Conservation (phyloP, 768 basidiomycete species). For the Mycena filopes region DNA sequence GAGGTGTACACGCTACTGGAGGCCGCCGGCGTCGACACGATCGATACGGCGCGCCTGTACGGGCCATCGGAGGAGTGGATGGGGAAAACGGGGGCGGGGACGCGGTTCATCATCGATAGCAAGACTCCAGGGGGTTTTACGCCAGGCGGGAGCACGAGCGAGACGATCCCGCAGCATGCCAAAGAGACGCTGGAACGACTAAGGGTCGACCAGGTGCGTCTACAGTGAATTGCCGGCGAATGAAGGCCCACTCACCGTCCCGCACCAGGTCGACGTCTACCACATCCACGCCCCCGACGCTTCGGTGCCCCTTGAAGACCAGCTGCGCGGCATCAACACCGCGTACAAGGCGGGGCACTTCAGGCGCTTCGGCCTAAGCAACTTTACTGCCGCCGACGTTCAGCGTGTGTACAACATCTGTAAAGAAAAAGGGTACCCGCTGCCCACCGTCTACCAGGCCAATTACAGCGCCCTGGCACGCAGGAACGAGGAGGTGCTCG, state of each 20-base stretch:
- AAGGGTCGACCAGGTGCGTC: not conserved
- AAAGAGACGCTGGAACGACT: not conserved
- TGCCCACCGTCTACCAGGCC: slow-evolving; percentile 2
- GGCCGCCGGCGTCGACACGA: not conserved
- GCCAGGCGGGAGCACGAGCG: not conserved
- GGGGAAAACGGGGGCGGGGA: not conserved
- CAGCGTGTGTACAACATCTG: not conserved
- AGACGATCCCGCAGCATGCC: not conserved
- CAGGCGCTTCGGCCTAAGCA: too few species aligned
- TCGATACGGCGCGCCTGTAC: too few species aligned
- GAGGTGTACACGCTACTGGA: not conserved
- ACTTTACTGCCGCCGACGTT: not conserved
- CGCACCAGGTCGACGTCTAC: too few species aligned
- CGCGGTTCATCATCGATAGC: slow-evolving; percentile 2
- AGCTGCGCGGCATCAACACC: too few species aligned
- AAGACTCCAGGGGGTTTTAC: slow-evolving; percentile 1
- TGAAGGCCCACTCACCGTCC: not conserved
- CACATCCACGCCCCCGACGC: too few species aligned
- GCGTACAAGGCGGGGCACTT: too few species aligned
- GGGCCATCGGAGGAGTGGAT: slow-evolving; percentile 7
- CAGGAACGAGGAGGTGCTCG: too few species aligned
- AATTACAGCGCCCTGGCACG: slow-evolving; percentile 10
- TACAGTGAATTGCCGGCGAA: not conserved
- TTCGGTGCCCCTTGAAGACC: too few species aligned
- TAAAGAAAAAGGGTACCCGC: slow-evolving; percentile 3